phyloP scores from a whole-genome alignment of 495 filamentous ascomycete genomes.

The Lepidopterella palustris region DNA sequence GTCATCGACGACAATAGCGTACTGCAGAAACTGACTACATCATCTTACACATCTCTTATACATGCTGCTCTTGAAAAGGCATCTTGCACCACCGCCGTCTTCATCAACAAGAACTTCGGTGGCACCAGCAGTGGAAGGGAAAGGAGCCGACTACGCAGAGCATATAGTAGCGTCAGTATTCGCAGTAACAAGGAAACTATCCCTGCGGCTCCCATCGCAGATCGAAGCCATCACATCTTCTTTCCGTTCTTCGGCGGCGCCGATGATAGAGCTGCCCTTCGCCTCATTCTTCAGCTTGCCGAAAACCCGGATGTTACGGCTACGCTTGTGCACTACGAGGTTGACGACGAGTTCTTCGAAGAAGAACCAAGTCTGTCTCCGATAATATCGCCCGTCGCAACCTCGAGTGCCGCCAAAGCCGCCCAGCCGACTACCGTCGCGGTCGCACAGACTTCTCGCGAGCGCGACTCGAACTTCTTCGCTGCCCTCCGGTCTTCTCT shows the following conservation, averaged over 20 bases:
- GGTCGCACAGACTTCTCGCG: constrained; percentile 20
- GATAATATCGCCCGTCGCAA: constrained; percentile 20
- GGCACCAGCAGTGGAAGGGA: constrained; percentile 40
- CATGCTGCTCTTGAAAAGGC: constrained; percentile 54
- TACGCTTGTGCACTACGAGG: constrained; percentile 54
- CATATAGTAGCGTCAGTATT: constrained; percentile 53
- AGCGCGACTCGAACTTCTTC: constrained; percentile 56
- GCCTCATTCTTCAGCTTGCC: constrained; percentile 73
- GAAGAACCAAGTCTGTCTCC: constrained; percentile 25
- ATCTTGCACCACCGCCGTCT: constrained; percentile 66
- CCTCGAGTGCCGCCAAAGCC: constrained; percentile 6
- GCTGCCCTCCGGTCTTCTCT: constrained; percentile 56
- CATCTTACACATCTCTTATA: constrained; percentile 41
- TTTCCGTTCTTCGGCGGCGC: constrained; percentile 79
- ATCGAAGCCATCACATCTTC: constrained; percentile 78
- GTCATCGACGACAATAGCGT: constrained; percentile 39
- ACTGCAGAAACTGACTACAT: constrained; percentile 27
- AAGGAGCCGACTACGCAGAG: constrained; percentile 39
- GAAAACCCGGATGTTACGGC: constrained; percentile 70
- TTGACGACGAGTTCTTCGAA: constrained; percentile 32
- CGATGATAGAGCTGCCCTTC: constrained; percentile 76
- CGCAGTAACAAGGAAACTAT: constrained; percentile 43
- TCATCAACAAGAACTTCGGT: constrained; percentile 70
- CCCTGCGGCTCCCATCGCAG: constrained; percentile 45
- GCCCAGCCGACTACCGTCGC: constrained; percentile 32